Conservation (phyloP, 202 grass and related monocot genomes). For the Digitaria exilis region DNA sequence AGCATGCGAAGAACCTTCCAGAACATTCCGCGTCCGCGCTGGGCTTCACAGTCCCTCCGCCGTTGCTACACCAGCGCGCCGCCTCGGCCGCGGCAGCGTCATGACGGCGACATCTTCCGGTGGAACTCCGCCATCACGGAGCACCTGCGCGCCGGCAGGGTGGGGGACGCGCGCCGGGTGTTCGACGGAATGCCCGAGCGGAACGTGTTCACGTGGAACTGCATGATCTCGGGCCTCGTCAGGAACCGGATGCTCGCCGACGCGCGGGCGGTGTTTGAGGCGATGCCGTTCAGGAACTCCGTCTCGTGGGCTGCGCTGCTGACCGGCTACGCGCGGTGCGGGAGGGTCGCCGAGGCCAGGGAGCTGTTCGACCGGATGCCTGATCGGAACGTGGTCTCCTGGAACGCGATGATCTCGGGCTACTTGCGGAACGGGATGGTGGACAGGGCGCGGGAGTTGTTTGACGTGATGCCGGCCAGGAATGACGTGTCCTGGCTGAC, state of each 20-base stretch:
- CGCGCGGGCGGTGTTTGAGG: constrained; percentile 49
- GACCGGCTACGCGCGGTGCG: constrained; percentile 41
- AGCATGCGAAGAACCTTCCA: constrained; percentile 40
- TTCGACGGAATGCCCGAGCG: constrained; percentile 57
- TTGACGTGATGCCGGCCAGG: constrained; percentile 57
- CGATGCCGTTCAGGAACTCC: constrained; percentile 57
- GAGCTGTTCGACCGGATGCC: constrained; percentile 60
- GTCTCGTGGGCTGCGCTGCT: constrained; percentile 63
- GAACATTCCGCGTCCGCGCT: constrained; percentile 19
- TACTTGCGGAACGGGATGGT: constrained; percentile 56
- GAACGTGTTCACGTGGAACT: constrained; percentile 65
- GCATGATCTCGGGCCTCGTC: constrained; percentile 63
- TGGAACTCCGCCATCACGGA: constrained; percentile 47
- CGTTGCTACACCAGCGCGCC: neutral
- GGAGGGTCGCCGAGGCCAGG: constrained; percentile 53
- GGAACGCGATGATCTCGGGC: constrained; percentile 69
- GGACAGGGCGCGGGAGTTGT: constrained; percentile 49
- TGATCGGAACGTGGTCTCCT: constrained; percentile 48
- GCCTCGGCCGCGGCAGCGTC: neutral
- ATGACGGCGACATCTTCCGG: constrained; percentile 18
- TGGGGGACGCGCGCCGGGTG: constrained; percentile 37
- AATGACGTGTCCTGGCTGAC: constrained; percentile 62
- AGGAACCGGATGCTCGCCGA: constrained; percentile 51
- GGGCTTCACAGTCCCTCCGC: neutral
- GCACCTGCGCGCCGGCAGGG: constrained; percentile 49